Evolutionary conservation across 2,329 filamentous ascomycete genomes (phyloP), one percentile per base, ranked within the genome.

Genomic region (Calonectria henricotiae): DNA sequence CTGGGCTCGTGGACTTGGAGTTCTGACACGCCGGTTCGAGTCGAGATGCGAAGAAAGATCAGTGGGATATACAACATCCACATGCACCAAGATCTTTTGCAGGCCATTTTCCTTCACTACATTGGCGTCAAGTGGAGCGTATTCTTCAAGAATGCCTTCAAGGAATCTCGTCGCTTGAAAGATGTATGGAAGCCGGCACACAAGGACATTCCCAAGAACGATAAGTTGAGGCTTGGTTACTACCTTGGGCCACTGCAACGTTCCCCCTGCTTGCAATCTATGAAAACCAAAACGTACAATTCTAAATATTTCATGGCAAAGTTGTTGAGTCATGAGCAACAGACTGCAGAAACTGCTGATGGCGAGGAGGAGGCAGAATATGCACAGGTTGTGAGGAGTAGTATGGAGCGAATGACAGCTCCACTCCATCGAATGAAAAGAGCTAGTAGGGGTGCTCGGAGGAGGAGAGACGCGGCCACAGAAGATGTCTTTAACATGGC

Each of bases 11-110:
- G 87, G 86, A 79, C 82, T 0, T 89, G 87, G 87, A 79, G 70
- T 35, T 69, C 77, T 0, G 83, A 83, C 1, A 74, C 79, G 0
- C 80, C 81, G 4, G 81, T 88, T 0, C 76, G 77, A 0, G 75
- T 87, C 0, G 79, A 85, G 71, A 83, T 85, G 76, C 82, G 83
- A 15, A 83, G 85, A n/a, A 85, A 86, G 67, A 83, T 88, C 32
- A 87, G 80, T 15, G 86, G 86, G 0, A 79, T 84, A 27, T 88
- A 86, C 73, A 83, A 85, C 44, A 80, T 87, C n/a, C 82, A 83
- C 68, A 87, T 88, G 84, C 84, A 88, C 41, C 85, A 88, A 70
- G 86, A 89, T 37, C 81, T 87, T 0, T 81, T 88, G 1, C 85
- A 88, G 64, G 85, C 86, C 1, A 82, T 89, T 1, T 83, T 89